Percentiles rank a stretch among this genome's conserved stretches.
These are phyloP conservation scores for Xylaria sp. DNA, from an alignment of 2,329 filamentous ascomycete species.

Conservation along the genomic window DNA sequence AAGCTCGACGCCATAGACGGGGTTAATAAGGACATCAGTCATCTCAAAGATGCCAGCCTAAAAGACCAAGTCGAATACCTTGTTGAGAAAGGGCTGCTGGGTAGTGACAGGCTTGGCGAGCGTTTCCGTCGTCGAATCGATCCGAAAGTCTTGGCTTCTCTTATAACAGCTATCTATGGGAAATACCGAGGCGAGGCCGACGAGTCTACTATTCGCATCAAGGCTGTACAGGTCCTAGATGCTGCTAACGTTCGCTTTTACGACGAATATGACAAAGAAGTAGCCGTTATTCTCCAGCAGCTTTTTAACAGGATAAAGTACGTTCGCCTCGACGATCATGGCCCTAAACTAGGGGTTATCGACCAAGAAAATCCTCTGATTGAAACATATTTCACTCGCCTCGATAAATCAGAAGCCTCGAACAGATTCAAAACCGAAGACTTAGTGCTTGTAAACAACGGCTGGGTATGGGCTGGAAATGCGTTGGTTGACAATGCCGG, in stretches of 20 bases:
- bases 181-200: constrained; percentile 64
- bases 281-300: constrained; percentile 84
- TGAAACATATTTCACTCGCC: constrained; percentile 91
- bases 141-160: constrained; percentile 70
- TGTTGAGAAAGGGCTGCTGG: constrained; percentile 70
- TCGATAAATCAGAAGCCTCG: constrained; percentile 80
- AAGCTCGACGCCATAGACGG: constrained; percentile 60
- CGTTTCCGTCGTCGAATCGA: constrained; percentile 76
- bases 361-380: constrained; percentile 79
- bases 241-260: constrained; percentile 89
- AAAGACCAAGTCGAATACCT: constrained; percentile 66
- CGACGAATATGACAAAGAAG: constrained; percentile 86
- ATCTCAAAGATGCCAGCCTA: constrained; percentile 52
- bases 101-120: constrained; percentile 77
- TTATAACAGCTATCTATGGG: constrained; percentile 71
- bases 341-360: constrained; percentile 84
- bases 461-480: constrained; percentile 98
- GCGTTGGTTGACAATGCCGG: constrained; percentile 94
- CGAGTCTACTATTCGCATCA: constrained; percentile 57
- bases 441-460: constrained; percentile 89
- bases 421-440: constrained; percentile 76
- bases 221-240: constrained; percentile 71
- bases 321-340: constrained; percentile 87
- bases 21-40: constrained; percentile 49
- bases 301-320: constrained; percentile 96